A percentile compares a stretch with the other conserved stretches of the same genome.
phyloP scores from a whole-genome alignment of 495 filamentous ascomycete genomes.

The Neurospora intermedia region DNA sequence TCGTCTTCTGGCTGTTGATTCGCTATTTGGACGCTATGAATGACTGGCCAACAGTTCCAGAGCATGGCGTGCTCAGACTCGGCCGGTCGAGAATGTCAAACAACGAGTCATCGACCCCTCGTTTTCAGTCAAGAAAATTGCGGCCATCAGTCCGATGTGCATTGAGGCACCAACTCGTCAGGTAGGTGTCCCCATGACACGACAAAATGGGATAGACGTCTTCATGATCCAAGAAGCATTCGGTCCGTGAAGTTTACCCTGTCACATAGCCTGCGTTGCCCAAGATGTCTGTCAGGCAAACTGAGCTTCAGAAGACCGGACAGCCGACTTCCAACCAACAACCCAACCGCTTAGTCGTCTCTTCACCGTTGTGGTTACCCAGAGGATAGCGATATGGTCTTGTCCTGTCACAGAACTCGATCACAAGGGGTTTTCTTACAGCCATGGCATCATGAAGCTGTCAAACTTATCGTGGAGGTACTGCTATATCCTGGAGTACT shows the following conservation, averaged over 20 bases:
- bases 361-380: neutral
- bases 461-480: neutral
- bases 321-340: neutral
- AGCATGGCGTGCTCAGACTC: neutral
- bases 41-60: neutral
- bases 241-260: neutral
- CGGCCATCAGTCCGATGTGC: neutral
- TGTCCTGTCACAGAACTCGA: neutral
- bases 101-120: neutral
- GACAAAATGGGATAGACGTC: neutral
- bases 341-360: neutral
- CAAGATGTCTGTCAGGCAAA: neutral
- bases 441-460: neutral
- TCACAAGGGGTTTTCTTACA: neutral
- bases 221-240: neutral
- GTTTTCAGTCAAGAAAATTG: neutral
- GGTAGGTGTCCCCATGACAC: neutral
- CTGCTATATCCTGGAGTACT: neutral
- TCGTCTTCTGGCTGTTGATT: neutral
- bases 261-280: neutral
- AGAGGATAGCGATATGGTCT: neutral
- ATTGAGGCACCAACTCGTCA: neutral
- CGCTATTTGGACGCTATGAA: neutral
- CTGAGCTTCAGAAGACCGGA: neutral
- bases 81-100: neutral